phyloP scores from a whole-genome alignment of 305 asterid species.

The Nicotiana rustica region DNA sequence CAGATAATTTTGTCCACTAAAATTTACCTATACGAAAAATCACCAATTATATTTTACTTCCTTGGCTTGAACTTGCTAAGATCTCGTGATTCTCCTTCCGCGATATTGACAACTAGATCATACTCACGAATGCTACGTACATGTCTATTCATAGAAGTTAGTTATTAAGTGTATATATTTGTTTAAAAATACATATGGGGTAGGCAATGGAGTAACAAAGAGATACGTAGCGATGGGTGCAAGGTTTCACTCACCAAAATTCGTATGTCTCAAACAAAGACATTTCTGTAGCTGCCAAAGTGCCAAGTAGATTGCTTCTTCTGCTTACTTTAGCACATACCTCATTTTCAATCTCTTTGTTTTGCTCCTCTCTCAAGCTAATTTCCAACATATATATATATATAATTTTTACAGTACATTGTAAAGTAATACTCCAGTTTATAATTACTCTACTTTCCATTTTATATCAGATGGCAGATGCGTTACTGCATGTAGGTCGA shows the following conservation, averaged over 20 bases:
- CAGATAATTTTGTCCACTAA: background rate
- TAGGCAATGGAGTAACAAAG: background rate
- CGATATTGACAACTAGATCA: background rate
- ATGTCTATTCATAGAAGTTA: background rate
- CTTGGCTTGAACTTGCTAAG: too few relatives aligned
- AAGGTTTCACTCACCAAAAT: constrained; percentile 44
- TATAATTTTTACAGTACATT: background rate
- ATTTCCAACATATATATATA: background rate
- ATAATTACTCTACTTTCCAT: background rate
- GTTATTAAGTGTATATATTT: background rate
- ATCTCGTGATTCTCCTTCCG: background rate
- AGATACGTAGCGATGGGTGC: constrained; percentile 50
- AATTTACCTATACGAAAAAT: background rate
- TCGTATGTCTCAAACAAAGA: constrained; percentile 27
- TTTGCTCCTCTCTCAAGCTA: constrained; percentile 17
- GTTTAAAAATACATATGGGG: background rate
- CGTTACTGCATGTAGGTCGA: background rate
- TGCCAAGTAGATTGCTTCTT: constrained; percentile 41
- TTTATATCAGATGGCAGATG: background rate
- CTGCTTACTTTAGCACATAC: constrained; percentile 6
- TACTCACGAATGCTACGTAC: background rate
- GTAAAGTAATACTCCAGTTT: background rate
- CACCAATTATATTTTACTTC: background rate
- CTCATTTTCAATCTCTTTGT: background rate
- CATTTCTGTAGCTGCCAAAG: constrained; percentile 17